Evolutionary conservation across 2,329 filamentous ascomycete genomes (phyloP).

Genomic region (Xylariaceae sp.): DNA sequence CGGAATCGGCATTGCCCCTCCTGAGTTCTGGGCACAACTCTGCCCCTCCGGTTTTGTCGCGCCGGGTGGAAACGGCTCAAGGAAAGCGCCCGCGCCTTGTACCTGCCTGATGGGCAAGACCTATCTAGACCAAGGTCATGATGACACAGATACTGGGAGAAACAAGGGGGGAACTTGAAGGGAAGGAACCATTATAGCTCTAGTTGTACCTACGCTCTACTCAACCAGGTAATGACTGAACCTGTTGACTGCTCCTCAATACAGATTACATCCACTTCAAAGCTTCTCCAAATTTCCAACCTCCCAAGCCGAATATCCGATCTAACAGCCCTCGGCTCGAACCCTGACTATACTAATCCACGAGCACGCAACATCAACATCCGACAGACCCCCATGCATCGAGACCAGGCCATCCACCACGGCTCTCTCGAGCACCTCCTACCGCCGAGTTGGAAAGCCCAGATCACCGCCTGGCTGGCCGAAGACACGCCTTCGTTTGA

Average conservation of each 20-base stretch:
- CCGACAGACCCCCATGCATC: constrained; percentile 20
- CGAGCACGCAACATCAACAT: too few species aligned
- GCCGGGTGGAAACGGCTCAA: constrained; percentile 24
- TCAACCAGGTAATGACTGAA: too few species aligned
- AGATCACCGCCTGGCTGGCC: constrained; percentile 79
- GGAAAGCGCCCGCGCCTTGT: background rate
- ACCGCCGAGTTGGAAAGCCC: constrained; percentile 76
- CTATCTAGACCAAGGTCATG: too few species aligned
- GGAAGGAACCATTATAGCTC: background rate
- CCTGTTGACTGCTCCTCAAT: too few species aligned
- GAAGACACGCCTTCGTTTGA: constrained; percentile 97
- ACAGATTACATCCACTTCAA: too few species aligned
- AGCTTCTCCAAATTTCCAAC: background rate
- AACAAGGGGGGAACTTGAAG: background rate
- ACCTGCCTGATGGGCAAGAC: background rate
- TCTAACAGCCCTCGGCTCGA: background rate
- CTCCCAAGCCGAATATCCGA: background rate
- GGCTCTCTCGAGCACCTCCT: constrained; percentile 63
- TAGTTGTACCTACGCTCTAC: too few species aligned
- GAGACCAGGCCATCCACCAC: constrained; percentile 31
- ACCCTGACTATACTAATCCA: background rate
- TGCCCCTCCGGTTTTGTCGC: constrained; percentile 13
- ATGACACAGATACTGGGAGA: background rate
- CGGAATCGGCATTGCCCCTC: constrained; percentile 23
- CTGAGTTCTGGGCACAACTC: constrained; percentile 1